phyloP scores from a whole-genome alignment of 129 eudicot species.

The Tagetes patula region DNA sequence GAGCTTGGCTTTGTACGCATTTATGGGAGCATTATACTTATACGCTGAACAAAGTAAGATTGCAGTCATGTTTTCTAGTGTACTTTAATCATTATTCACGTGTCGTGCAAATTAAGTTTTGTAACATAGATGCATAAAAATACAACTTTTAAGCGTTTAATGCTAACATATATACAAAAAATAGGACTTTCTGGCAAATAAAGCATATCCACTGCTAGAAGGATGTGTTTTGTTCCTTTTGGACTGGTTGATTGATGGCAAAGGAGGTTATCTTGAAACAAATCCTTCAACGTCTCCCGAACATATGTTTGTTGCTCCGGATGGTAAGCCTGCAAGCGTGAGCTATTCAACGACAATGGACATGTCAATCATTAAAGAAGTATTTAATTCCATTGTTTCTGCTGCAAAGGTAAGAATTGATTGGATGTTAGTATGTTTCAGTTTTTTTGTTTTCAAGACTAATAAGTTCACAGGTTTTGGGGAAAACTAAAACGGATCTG shows the following conservation, averaged over 20 bases:
- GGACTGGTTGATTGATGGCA: constrained; percentile 84
- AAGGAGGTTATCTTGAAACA: constrained; percentile 66
- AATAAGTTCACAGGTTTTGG: constrained; percentile 50
- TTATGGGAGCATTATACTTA: constrained; percentile 88
- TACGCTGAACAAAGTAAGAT: constrained; percentile 76
- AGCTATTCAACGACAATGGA: constrained; percentile 96
- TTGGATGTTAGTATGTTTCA: neutral
- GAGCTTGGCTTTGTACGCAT: constrained; percentile 99
- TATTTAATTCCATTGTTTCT: constrained; percentile 60
- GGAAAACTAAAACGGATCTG: constrained; percentile 54
- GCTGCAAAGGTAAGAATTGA: constrained; percentile 66
- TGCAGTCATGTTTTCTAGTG: neutral
- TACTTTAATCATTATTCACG: neutral
- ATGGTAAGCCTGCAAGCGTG: constrained; percentile 87
- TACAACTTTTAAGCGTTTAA: neutral
- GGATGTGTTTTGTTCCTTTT: constrained; percentile 66
- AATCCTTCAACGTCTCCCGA: constrained; percentile 97
- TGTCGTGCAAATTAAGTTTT: neutral
- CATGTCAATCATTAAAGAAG: constrained; percentile 74
- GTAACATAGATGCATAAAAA: neutral
- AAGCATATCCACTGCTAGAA: constrained; percentile 78
- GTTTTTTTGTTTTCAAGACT: neutral
- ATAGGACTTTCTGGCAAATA: constrained; percentile 54
- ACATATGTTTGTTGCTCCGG: constrained; percentile 81
- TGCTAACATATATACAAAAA: constrained; percentile 17